A percentile compares a stretch with the other conserved stretches of the same genome.
phyloP scores from a whole-genome alignment of 257 asterid species.

The Salvia splendens region DNA sequence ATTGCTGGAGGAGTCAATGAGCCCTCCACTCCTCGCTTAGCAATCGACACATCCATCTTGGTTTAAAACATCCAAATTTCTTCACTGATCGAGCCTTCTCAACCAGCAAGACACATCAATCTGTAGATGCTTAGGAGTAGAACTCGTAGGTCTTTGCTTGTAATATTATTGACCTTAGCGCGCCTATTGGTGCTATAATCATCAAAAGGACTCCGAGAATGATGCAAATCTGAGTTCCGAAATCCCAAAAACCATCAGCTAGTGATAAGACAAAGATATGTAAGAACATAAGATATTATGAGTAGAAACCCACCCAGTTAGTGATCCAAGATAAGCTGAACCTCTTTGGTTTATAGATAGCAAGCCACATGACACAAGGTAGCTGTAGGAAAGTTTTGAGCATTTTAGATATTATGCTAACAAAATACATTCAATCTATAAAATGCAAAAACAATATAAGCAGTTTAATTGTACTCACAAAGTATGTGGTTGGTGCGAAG shows the following conservation, averaged over 20 bases:
- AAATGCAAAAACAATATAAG: not conserved
- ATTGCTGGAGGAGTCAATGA: not conserved
- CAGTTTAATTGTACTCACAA: constrained; percentile 47
- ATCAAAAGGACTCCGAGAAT: constrained; percentile 42
- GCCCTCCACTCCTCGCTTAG: not conserved
- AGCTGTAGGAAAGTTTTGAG: constrained; percentile 45
- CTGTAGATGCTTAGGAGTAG: constrained; percentile 46
- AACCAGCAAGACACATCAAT: not conserved
- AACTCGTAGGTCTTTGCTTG: constrained; percentile 43
- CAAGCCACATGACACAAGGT: constrained; percentile 81
- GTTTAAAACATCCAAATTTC: constrained; percentile 2
- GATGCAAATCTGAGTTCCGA: constrained; percentile 45
- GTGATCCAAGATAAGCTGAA: constrained; percentile 61
- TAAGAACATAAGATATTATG: not conserved
- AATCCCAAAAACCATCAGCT: constrained; percentile 14
- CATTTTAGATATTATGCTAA: not conserved
- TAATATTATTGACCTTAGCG: constrained; percentile 46
- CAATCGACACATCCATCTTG: constrained; percentile 3
- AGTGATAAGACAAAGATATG: not conserved
- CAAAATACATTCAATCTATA: not conserved
- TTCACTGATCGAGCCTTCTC: constrained; percentile 9
- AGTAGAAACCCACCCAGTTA: constrained; percentile 54
- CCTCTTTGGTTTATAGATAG: constrained; percentile 67
- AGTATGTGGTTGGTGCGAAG: constrained; percentile 94
- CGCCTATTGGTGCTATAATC: constrained; percentile 58